Evolutionary conservation across 208 protist genomes (phyloP), one percentile per base, ranked within the genome.

Genomic region (Porcisia hertigi): DNA sequence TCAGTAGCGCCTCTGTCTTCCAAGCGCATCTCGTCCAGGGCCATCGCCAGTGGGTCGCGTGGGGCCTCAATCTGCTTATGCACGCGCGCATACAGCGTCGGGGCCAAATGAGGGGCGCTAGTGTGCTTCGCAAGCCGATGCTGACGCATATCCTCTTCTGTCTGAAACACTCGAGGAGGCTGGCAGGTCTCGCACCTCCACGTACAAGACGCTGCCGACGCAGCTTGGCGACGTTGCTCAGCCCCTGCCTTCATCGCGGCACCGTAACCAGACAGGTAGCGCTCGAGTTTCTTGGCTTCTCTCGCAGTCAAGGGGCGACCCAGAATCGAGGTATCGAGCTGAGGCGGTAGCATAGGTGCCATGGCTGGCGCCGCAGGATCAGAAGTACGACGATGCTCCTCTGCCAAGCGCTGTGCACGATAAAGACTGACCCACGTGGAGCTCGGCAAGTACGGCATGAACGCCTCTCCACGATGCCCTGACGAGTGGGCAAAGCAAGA

Each of bases 241-340:
- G 52, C 62, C 34, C 75, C 76, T 20, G 41, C 62, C 36, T 60
- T 58, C 73, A 75, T 83, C 41, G 73, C 75, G 0, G 73, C 66
- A 12, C 79, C 80, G 57, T 80, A 81, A 23, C 84, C 84, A 6
- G 71, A 23, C 1, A 83, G 49, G 69, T 83, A 91, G 47, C 87
- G 83, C 73, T 80, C 36, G 9, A 83, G 49, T 77, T 91, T 91
- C 47, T 77, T 80, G 58, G 69, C 55, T 70, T 91, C 87, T 23
- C 72, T 80, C 41, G 64, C 8, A 0, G 81, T 91, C 5, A 91
- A 71, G 0, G 81, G 74, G 8, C 87, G 80, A 5, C 87, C 87
- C 1, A 91, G 80, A 18, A 69, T 41, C 0, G 20, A 63, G 4
- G 72, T 54, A 39, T 91, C 79, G 20, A 91, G 80, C 53, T 86